These are phyloP conservation scores for Castanea sativa DNA, from an alignment of 306 rosid genomes.

Conservation along the genomic window DNA sequence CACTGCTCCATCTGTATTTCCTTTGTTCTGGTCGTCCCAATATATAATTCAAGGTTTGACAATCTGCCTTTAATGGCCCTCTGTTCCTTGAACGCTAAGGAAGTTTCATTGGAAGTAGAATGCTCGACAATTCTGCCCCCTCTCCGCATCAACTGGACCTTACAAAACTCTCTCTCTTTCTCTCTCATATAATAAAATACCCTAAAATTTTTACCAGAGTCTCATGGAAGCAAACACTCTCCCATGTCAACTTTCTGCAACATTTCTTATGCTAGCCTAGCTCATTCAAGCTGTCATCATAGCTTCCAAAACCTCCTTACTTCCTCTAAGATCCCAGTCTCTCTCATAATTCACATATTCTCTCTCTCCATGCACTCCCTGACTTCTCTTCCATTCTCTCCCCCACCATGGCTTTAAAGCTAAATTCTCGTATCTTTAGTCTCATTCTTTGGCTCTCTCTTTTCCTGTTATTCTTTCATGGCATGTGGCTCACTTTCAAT, in stretches of 20 bases:
- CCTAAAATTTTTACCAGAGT: constrained; percentile 31
- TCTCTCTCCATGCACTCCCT: constrained; percentile 58
- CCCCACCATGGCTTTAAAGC: constrained; percentile 37
- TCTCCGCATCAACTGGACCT: constrained; percentile 58
- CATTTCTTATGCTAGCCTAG: constrained; percentile 47
- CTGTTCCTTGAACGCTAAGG: constrained; percentile 92
- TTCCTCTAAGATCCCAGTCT: constrained; percentile 27
- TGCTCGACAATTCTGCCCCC: constrained; percentile 63
- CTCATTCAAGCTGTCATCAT: constrained; percentile 59
- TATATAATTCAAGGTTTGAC: constrained; percentile 66
- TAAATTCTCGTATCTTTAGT: constrained; percentile 29
- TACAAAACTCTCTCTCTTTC: constrained; percentile 26
- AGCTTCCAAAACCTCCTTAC: constrained; percentile 27
- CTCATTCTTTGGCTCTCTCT: constrained; percentile 49
- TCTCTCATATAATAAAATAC: constrained; percentile 13
- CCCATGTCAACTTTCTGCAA: constrained; percentile 55
- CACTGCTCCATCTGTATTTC: background rate
- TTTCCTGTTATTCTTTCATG: constrained; percentile 35
- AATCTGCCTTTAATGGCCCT: constrained; percentile 38
- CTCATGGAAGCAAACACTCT: constrained; percentile 64
- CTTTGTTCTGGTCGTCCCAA: constrained; percentile 12
- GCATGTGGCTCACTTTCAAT: constrained; percentile 16
- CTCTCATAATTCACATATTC: background rate
- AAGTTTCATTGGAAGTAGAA: constrained; percentile 79
- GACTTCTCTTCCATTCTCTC: constrained; percentile 27